phyloP scores from a whole-genome alignment of 1,284 basidiomycete genomes.

The Rhodotorula sp. region DNA sequence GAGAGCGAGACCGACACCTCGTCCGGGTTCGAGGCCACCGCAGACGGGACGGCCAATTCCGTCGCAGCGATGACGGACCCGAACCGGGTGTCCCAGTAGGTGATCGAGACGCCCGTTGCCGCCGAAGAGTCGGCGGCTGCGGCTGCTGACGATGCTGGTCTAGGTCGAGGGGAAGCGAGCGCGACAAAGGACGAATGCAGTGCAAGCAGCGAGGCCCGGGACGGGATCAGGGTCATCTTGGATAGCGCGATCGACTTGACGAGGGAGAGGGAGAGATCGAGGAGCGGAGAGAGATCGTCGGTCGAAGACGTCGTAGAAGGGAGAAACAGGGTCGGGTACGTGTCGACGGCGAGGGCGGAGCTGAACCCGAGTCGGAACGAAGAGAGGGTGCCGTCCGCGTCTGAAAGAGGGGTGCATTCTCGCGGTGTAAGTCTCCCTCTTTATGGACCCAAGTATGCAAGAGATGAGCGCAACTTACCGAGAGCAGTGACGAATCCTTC shows the following conservation, averaged over 20 bases:
- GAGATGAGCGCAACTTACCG: too few relatives aligned
- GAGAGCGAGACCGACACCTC: constrained; percentile 21
- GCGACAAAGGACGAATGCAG: constrained; percentile 39
- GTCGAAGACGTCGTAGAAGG: constrained; percentile 1
- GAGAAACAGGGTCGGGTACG: constrained; percentile 36
- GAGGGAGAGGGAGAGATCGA: constrained; percentile 14
- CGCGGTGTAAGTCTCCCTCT: neutral
- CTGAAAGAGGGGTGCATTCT: neutral
- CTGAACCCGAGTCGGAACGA: constrained; percentile 30
- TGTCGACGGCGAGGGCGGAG: neutral
- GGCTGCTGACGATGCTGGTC: neutral
- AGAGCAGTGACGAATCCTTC: constrained; percentile 36
- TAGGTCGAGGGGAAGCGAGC: constrained; percentile 14
- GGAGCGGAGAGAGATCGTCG: neutral
- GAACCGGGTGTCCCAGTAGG: constrained; percentile 38
- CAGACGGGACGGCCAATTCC: constrained; percentile 31
- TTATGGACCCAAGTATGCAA: too few relatives aligned
- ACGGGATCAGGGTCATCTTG: constrained; percentile 2
- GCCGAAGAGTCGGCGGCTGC: constrained; percentile 4
- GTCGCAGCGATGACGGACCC: constrained; percentile 32
- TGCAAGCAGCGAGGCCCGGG: constrained; percentile 28
- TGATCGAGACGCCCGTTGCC: constrained; percentile 7
- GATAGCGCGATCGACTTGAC: constrained; percentile 33
- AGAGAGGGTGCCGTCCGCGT: constrained; percentile 21
- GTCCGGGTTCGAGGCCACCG: constrained; percentile 17